Evolutionary conservation across 176 grass and related monocot genomes (phyloP), one percentile per base, ranked within the genome.

Genomic region (Eragrostis nindensis): DNA sequence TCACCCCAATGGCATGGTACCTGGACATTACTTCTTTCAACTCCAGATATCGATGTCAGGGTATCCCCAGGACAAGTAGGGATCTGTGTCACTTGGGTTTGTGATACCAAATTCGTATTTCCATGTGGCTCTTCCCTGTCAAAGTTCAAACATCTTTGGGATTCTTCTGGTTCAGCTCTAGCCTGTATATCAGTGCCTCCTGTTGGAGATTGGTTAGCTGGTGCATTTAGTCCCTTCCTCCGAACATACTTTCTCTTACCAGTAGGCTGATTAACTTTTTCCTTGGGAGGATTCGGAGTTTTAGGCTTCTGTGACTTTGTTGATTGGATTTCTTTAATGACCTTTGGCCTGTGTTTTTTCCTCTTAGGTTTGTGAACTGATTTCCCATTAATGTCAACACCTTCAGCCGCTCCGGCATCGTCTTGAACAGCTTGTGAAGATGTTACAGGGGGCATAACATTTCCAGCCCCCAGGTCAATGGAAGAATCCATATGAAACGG

Each of bases 301-400:
- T 55, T 89, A 63, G 80, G 76, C 52, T 84, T 92, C 75, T 78
- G 49, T 40, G 71, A 26, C 71, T 85, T 85, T 16, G 76, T 38
- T 77, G 81, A 57, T 69, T 91, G 86, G 72, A 77, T 80, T 83
- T 93, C 88, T 81, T 59, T 85, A 44, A 91, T 64, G 68, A 97
- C 91, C 78, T 97, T 97, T n/a, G 94, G 94, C 73, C 91, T 91
- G n/a, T 88, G 87, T 47, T 88, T 97, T 77, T 77, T 91, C 66
- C 87, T 87, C 77, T 85, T 93, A 40, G 77, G 71, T 42, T 91
- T 94, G 44, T 93, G 81, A 73, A 78, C 81, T n/a, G 79, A 73
- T 57, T 83, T 94, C 64, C 69, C 87, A 63, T 87, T 97, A 50
- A 78, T 65, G 36, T 89, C 91, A 82, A 80, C 85, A 68, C 69